Base-by-base conservation (phyloP, 257 asterid species). In the Misopates orontium region DNA sequence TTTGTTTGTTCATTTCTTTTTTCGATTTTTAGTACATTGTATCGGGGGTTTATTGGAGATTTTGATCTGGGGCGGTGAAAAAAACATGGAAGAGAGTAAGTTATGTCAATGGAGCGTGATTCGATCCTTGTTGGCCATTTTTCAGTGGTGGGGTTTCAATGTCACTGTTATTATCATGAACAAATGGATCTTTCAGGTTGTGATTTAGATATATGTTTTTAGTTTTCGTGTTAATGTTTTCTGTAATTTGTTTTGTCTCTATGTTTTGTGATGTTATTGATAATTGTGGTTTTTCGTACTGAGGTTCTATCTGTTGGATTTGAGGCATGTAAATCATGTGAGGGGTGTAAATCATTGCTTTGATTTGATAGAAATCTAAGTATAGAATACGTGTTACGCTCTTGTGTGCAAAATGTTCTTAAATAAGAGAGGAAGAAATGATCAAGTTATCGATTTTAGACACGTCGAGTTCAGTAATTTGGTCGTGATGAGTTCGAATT, bases 151-250 rank as follows among this genome's bases (percentile, higher is more conserved):
- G 96, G 85, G 80, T 64, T 88, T 88, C 82, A 88, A 88, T 79
- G 96, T 88, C 68, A 84, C 91, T 60, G 96, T 88, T 18, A 86
- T 88, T 71, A 88, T 88, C 80, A 80, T 84, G 82, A 88, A 88
- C 77, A 88, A 88, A 74, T 88, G 96, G 96, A 88, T 88, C 86
- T 88, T 88, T 67, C 96, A 88, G 96, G 96, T 88, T 53, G 32
- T 66, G 22, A 66, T 75, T 70, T 45, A 32, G 53, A 21, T 21
- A n/a, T n/a, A n/a, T n/a, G n/a, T n/a, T n/a, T 24, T 17, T 24
- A 11, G n/a, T 2, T 71, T 19, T 23, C 16, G 20, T 62, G 44
- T 54, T 48, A 21, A 15, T 67, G 21, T 61, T 61, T 5, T 56
- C 10, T 49, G 52, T 18, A 4, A 28, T 14, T 16, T 13, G 31